Evolutionary conservation across 1,284 basidiomycete genomes (phyloP), one percentile per base, ranked within the genome.

Genomic region (Fomitopsis schrenkii): DNA sequence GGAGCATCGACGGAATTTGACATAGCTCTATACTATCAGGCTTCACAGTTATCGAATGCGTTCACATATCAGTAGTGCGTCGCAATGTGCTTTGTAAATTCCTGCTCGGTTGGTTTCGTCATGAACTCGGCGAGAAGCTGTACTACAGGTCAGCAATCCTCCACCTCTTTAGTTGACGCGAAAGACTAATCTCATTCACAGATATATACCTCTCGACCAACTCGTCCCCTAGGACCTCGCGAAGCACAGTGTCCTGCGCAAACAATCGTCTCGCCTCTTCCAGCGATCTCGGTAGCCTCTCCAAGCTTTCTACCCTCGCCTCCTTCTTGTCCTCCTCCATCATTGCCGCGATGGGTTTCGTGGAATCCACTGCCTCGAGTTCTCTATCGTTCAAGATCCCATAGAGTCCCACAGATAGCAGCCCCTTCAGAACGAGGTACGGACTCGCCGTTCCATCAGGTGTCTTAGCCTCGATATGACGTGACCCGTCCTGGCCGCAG

Each of bases 391-490:
- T 67, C 28, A 71, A 38, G 10, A 86, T 75, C 0, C 81, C 84
- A 2, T 70, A 63, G 50, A 78, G 59, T 0, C 83, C 85, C 12
- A 75, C 77, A n/a, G 74, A 79, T 26, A 87, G 66, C 4, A 87
- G 70, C 1, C 75, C 79, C 0, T 84, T 81, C 12, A 86, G 67
- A 4, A 77, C 80, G 28, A 80, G 62, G 61, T 80, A 72, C 33
- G 78, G 77, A 63, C 71, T 74, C 14, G 78, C 71, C 8, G 85
- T 88, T 5, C 82, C 88, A 64, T 91, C 89, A 50, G 87, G 66
- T 38, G 78, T 76, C 65, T 81, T 83, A 54, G 89, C 68, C 71
- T 91, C 89, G 62, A 90, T 88, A 68, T 87, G 83, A 50, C 81
- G 77, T 17, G 76, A 76, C 1, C 75, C 74, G 5, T 77, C 77